Evolutionary conservation across 1,284 basidiomycete species (phyloP).

Genomic region (Melampsora americana): DNA sequence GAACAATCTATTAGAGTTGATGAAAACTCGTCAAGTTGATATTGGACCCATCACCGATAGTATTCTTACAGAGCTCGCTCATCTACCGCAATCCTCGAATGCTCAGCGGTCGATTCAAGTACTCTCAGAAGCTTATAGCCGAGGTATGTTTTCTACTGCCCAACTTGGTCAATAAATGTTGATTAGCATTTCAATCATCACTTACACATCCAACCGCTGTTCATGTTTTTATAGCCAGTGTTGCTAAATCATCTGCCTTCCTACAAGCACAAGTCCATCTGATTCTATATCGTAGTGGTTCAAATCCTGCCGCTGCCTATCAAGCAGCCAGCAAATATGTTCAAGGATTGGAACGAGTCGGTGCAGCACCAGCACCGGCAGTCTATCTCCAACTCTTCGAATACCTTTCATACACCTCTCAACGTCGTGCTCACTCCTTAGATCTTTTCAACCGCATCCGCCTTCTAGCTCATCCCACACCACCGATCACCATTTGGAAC

Average conservation of each 20-base stretch:
- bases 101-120: neutral
- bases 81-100: neutral
- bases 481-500: constrained; percentile 44
- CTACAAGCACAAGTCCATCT: constrained; percentile 33
- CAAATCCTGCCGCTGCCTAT: constrained; percentile 3
- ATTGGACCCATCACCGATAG: neutral
- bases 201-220: neutral
- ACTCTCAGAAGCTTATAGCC: neutral
- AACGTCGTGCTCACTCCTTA: constrained; percentile 26
- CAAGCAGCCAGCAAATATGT: constrained; percentile 34
- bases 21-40: constrained; percentile 5
- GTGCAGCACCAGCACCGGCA: constrained; percentile 14
- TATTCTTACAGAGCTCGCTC: neutral
- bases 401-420: constrained; percentile 32
- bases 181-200: neutral
- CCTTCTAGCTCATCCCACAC: constrained; percentile 40
- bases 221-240: constrained; percentile 1
- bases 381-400: constrained; percentile 44
- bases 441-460: constrained; percentile 41
- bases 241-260: constrained; percentile 18
- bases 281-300: constrained; percentile 17
- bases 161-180: too few species aligned
- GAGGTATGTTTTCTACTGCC: neutral
- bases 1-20: neutral
- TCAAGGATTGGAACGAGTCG: constrained; percentile 31